Evolutionary conservation across 176 grass and related monocot species (phyloP).

Genomic region (Saccharum officinarum): DNA sequence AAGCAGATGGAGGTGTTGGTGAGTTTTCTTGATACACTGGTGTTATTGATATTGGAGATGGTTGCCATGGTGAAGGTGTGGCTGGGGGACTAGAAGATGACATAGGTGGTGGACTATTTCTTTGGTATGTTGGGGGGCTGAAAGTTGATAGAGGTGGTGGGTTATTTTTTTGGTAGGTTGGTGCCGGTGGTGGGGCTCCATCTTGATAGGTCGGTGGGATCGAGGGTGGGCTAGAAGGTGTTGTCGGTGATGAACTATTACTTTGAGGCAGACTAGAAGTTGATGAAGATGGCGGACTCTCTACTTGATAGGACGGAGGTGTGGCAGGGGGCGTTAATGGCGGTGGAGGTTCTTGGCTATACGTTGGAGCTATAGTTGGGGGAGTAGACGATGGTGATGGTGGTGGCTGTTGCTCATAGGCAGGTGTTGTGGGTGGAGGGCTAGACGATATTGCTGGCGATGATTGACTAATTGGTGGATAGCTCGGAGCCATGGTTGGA

Average conservation of each 20-base stretch:
- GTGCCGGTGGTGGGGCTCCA: not conserved
- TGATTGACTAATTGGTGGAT: not conserved
- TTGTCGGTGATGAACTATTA: not conserved
- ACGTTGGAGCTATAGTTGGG: not conserved
- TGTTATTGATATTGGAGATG: too few relatives aligned
- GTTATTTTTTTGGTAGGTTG: not conserved
- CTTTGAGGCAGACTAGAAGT: not conserved
- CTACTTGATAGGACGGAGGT: not conserved
- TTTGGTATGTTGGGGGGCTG: not conserved
- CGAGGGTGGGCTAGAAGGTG: not conserved
- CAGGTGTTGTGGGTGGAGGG: not conserved
- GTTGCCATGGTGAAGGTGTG: not conserved
- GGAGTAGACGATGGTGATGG: not conserved
- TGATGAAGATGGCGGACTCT: not conserved
- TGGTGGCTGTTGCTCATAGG: not conserved
- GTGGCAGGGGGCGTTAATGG: not conserved
- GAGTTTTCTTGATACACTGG: too few relatives aligned
- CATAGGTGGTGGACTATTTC: not conserved
- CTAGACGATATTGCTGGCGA: not conserved
- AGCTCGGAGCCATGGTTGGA: not conserved
- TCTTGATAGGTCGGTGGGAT: not conserved
- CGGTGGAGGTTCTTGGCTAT: not conserved
- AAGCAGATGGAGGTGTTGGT: not conserved
- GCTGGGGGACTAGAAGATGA: not conserved
- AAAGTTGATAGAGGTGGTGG: not conserved